These are phyloP conservation scores for Biscutella laevigata DNA, from an alignment of 441 rosid genomes.

Conservation along the genomic window DNA sequence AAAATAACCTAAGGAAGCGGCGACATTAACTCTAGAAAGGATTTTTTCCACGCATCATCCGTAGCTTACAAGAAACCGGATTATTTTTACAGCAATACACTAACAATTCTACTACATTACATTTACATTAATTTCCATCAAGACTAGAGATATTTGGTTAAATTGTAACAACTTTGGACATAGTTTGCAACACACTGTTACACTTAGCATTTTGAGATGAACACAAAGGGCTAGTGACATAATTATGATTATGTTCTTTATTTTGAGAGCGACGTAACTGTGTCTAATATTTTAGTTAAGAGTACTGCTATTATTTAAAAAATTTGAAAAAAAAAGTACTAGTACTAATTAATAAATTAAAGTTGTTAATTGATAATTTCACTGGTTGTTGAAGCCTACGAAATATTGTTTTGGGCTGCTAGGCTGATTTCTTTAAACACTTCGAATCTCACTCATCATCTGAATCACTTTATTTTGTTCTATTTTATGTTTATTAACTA, in stretches of 20 bases:
- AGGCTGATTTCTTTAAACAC: conserved; percentile 10
- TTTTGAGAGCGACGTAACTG: neutral
- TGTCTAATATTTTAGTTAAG: conserved; percentile 6
- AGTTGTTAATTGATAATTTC: neutral
- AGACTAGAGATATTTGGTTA: no score
- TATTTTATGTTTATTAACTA: neutral
- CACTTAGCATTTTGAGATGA: no score
- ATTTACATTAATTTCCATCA: no score
- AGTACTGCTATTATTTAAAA: neutral
- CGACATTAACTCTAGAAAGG: no score
- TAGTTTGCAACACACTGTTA: neutral
- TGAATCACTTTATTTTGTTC: conserved; percentile 4
- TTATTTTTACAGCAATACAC: no score
- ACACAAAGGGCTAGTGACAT: neutral
- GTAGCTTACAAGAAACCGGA: no score
- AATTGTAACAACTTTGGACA: neutral
- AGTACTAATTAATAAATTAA: neutral
- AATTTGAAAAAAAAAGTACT: neutral
- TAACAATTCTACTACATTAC: no score
- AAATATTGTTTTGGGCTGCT: neutral
- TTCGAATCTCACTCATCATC: conserved; percentile 17
- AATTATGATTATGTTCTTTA: neutral
- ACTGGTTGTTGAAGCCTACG: conserved; percentile 18
- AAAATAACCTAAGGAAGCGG: no score
- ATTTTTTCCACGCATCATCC: no score